Evolutionary conservation across 139 green algal genomes (phyloP), one percentile per base, ranked within the genome.

Genomic region (Asterochloris sp.): DNA sequence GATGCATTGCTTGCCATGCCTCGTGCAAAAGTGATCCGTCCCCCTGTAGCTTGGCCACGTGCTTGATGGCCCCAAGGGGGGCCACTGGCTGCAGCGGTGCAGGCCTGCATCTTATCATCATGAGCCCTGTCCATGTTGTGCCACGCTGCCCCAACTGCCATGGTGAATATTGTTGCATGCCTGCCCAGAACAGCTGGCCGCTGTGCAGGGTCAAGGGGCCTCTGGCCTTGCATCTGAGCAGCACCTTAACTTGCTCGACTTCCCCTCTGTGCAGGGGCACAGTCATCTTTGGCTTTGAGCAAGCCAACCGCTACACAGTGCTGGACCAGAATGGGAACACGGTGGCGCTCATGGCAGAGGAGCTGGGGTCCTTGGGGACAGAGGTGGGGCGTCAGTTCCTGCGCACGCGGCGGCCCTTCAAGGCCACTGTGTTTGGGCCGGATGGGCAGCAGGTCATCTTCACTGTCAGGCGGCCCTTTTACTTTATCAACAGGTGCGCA

Each of bases 261-360:
- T 54, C 38, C 38, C 4, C 38, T 54, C 38, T 54, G 60, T 11
- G 64, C 88, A 95, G 92, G 94, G 93, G 92, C 38, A 96, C 90
- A 0, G 91, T 98, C 26, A 90, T 98, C 27, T 89, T 98, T 61
- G 95, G 95, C 0, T 98, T 94, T 81, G 95, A 98, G 87, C 94
- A 97, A 84, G 90, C 89, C 47, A 94, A 93, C 80, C 89, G 89
- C 78, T 96, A 98, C 85, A 92, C 87, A 4, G 85, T 98, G 8
- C 85, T 87, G 28, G 92, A 97, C 80, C 83, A 96, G 81, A 68
- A 90, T 27, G 89, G 89, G 13, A 82, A 88, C 28, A 69, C 88
- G 28, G 89, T 95, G 62, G 92, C 91, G 0, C 87, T 92, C 13
- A 85, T 96, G 29, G 85, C 88, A n/a, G 90, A 96, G 89, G 93